Evolutionary conservation across 2,329 filamentous ascomycete species (phyloP).

Genomic region (Teratosphaeriaceae sp.): DNA sequence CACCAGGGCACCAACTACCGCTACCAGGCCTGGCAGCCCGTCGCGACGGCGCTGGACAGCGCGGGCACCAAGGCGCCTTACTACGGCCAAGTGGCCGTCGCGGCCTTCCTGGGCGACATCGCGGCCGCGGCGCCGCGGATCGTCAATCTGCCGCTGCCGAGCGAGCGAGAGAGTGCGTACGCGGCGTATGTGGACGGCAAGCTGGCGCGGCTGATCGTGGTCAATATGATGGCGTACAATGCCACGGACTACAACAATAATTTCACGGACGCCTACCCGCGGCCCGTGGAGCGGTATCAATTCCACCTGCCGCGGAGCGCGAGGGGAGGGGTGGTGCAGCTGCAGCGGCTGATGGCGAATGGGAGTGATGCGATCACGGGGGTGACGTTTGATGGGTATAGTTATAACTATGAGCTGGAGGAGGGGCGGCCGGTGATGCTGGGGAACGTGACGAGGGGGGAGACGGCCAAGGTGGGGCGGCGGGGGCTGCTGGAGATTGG

Average conservation of each 20-base stretch:
- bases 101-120: slow-evolving; percentile 47
- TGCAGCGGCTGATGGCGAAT: slow-evolving; percentile 52
- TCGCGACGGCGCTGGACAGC: slow-evolving; percentile 43
- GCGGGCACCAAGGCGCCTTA: slow-evolving; percentile 58
- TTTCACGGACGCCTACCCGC: slow-evolving; percentile 40
- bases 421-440: slow-evolving; percentile 48
- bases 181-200: slow-evolving; percentile 44
- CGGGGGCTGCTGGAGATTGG: slow-evolving; percentile 29
- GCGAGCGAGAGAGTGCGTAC: slow-evolving; percentile 47
- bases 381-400: slow-evolving; percentile 55
- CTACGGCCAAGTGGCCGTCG: slow-evolving; percentile 55
- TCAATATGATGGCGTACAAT: slow-evolving; percentile 57
- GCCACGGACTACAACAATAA: slow-evolving; percentile 21
- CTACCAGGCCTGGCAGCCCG: slow-evolving; percentile 56
- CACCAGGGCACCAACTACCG: slow-evolving; percentile 59
- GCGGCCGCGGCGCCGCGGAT: slow-evolving; percentile 33
- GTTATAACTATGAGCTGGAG: slow-evolving; percentile 55
- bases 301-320: slow-evolving; percentile 34
- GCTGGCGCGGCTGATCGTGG: slow-evolving; percentile 45
- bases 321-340: slow-evolving; percentile 21
- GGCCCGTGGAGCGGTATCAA: slow-evolving; percentile 35
- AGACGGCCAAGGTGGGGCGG: slow-evolving; percentile 32
- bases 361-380: slow-evolving; percentile 58
- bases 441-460: slow-evolving; percentile 49
- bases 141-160: slow-evolving; percentile 40